These are phyloP conservation scores for Myriosclerotinia scirpicola DNA, from an alignment of 2,329 filamentous ascomycete species.

Conservation along the genomic window DNA sequence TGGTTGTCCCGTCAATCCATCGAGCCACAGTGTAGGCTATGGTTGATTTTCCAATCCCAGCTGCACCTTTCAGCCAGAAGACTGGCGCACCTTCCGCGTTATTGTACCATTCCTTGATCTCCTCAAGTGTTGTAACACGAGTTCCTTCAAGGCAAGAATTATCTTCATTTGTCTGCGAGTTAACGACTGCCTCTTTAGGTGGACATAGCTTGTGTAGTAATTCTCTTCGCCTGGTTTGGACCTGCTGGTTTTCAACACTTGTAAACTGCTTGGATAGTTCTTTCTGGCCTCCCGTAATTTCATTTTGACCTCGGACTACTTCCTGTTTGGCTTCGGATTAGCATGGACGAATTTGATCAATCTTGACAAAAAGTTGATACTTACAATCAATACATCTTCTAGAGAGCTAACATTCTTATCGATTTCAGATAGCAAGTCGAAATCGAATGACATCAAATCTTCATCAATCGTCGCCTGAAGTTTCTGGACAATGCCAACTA, in stretches of 20 bases:
- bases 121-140: background rate
- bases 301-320: background rate
- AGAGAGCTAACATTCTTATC: background rate
- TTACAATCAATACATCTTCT: background rate
- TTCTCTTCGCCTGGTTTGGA: background rate
- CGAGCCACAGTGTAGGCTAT: background rate
- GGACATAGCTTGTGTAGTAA: background rate
- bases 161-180: background rate
- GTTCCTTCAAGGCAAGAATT: background rate
- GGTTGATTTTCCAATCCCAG: background rate
- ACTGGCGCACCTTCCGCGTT: background rate
- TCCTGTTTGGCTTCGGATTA: background rate
- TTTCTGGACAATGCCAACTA: background rate
- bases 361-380: background rate
- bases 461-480: background rate
- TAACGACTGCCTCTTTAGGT: background rate
- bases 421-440: background rate
- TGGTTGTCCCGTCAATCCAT: no score
- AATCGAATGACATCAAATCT: background rate
- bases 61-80: background rate
- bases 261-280: background rate
- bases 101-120: background rate
- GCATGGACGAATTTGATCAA: no score
- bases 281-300: no score
- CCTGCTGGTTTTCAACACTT: background rate